These are phyloP conservation scores for Colletotrichum sidae DNA, from an alignment of 2,329 filamentous ascomycete species.

Conservation along the genomic window DNA sequence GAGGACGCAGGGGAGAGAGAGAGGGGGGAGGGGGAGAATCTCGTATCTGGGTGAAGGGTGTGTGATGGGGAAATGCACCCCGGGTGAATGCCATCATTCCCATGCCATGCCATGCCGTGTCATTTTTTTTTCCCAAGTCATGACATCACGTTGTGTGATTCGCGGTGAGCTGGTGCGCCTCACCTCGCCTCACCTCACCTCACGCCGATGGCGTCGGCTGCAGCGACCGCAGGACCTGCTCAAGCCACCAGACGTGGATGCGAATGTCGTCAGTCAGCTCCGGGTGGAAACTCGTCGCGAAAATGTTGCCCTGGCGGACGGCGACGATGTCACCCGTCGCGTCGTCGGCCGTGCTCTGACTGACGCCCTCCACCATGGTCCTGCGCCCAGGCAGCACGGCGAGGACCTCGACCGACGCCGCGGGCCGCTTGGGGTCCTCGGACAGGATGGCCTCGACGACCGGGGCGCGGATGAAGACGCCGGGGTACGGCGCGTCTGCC, in stretches of 20 bases:
- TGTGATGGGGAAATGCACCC: not conserved
- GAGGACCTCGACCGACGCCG: constrained; percentile 60
- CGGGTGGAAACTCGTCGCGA: constrained; percentile 96
- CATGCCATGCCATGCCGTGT: too few species aligned
- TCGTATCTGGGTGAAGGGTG: not conserved
- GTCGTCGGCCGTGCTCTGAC: constrained; percentile 51
- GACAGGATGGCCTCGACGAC: constrained; percentile 86
- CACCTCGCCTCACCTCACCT: not conserved
- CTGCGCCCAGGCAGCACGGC: constrained; percentile 60
- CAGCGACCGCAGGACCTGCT: constrained; percentile 59
- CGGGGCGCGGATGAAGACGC: constrained; percentile 93
- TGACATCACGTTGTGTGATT: not conserved
- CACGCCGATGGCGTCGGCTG: constrained; percentile 22
- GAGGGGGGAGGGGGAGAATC: not conserved
- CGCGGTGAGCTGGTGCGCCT: not conserved
- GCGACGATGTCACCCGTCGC: constrained; percentile 82
- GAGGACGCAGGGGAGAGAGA: too few species aligned
- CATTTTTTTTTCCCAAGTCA: not conserved
- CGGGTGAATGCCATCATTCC: not conserved
- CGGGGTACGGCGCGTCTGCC: constrained; percentile 70
- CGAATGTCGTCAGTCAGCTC: constrained; percentile 89
- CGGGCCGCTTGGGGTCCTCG: constrained; percentile 42
- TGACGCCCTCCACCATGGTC: constrained; percentile 48
- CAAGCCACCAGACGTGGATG: constrained; percentile 95
- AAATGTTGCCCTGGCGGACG: constrained; percentile 88